These are phyloP conservation scores for Solanum chiquidenum DNA, from an alignment of 257 asterid genomes.

Conservation along the genomic window DNA sequence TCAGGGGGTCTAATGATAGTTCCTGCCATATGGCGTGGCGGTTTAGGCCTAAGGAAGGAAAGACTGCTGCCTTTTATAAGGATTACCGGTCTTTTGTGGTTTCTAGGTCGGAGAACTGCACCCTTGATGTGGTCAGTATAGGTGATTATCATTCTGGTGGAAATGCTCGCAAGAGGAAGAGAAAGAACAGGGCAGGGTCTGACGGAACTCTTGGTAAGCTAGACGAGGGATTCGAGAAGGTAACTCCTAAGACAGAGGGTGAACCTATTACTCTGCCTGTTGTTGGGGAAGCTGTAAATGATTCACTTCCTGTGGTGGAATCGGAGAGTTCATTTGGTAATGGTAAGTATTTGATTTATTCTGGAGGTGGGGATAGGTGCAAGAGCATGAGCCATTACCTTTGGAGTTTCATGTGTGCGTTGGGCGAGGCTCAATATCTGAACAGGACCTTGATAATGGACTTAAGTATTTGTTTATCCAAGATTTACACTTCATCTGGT, in stretches of 20 bases:
- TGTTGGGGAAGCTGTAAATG: constrained; percentile 46
- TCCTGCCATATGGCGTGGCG: constrained; percentile 97
- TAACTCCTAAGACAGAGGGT: constrained; percentile 18
- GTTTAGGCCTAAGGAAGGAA: constrained; percentile 69
- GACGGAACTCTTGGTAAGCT: constrained; percentile 23
- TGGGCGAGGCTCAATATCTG: constrained; percentile 89
- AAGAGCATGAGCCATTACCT: constrained; percentile 68
- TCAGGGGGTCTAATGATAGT: constrained; percentile 39
- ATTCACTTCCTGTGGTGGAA: constrained; percentile 40
- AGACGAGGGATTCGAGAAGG: constrained; percentile 58
- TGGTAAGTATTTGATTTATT: constrained; percentile 64
- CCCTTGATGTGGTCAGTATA: constrained; percentile 45
- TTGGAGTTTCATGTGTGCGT: constrained; percentile 77
- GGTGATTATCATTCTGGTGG: constrained; percentile 87
- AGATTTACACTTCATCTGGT: constrained; percentile 52
- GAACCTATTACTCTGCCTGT: constrained; percentile 47
- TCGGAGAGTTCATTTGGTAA: constrained; percentile 46
- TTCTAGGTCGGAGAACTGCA: constrained; percentile 47
- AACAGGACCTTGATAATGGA: constrained; percentile 87
- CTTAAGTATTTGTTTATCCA: constrained; percentile 56
- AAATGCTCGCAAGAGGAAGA: constrained; percentile 69
- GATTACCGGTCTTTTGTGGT: constrained; percentile 65
- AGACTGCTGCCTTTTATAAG: constrained; percentile 43
- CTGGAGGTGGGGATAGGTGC: constrained; percentile 84
- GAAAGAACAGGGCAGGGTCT: constrained; percentile 11